Base-by-base conservation (phyloP, 2,329 filamentous ascomycete species). In the Penicillium thymicola region DNA sequence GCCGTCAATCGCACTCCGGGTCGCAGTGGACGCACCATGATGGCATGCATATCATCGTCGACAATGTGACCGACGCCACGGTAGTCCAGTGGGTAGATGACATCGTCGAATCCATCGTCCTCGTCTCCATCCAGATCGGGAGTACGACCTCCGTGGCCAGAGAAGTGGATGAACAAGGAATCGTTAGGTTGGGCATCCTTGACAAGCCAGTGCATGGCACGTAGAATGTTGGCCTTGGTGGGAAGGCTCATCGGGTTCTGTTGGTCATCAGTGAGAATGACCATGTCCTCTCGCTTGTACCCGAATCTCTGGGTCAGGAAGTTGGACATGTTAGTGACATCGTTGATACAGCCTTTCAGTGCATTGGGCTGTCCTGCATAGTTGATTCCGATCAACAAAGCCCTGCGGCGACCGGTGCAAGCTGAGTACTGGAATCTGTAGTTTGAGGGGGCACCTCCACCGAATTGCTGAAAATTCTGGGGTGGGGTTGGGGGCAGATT, bases 171-270 rank as follows among this genome's bases (percentile, higher is more conserved):
- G 76, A 97, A 97, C 1, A 97, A 82, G 5, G 93, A 96, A 72
- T 97, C 93, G 71, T 97, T 95, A 0, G 92, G 89, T 57, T 85
- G 84, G 6, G 93, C 93, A 70, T 95, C 92, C 75, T 95, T 95
- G 58, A 97, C 92, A n/a, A 97, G 80, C 93, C 93, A 97, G 70
- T 97, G 92, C 93, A 97, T 97, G 25, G 93, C 93, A 50, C 93
- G 84, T 18, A 97, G 75, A 54, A 97, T 96, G 71, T 97, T 97
- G 63, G 90, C 88, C 74, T 97, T 97, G 7, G 90, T 96, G 2
- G 93, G 93, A 73, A 96, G 88, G 75, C 91, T 96, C 89, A 97
- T 92, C n/a, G 90, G 90, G 67, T 96, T 96, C 70, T 92, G 88
- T 78, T 97, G 92, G 72, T 97, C 93, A 69, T 97, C 93, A 34